Percentiles rank a stretch among this genome's conserved stretches.
Evolutionary conservation across 192 early-diverging fungal species (phyloP).

Genomic region (Phycomyces nitens): DNA sequence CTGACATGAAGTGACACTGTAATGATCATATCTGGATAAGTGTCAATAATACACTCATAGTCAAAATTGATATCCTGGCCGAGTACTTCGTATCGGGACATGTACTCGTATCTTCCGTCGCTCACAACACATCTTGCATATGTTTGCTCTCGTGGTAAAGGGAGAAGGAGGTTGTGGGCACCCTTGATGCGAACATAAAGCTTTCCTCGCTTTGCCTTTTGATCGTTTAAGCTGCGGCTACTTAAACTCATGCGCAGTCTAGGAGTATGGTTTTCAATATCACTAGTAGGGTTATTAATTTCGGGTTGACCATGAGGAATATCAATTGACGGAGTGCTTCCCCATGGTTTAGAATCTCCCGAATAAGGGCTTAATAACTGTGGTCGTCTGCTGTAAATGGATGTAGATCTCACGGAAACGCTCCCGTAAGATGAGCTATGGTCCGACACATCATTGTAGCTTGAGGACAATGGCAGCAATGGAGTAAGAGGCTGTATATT

Average conservation of each 20-base stretch:
- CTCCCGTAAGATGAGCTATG: not conserved
- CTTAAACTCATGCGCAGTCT: not conserved
- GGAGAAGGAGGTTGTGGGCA: slow-evolving; percentile 26
- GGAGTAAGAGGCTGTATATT: not conserved
- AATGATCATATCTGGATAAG: slow-evolving; percentile 24
- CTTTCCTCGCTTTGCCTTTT: slow-evolving; percentile 19
- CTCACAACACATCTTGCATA: slow-evolving; percentile 30
- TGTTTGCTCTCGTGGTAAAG: slow-evolving; percentile 30
- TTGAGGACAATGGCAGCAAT: not conserved
- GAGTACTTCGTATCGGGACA: slow-evolving; percentile 23
- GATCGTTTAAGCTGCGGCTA: not conserved
- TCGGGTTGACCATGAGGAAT: too few relatives aligned
- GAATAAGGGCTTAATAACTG: too few relatives aligned
- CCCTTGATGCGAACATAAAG: slow-evolving; percentile 29
- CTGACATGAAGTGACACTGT: slow-evolving; percentile 28
- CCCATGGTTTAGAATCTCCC: too few relatives aligned
- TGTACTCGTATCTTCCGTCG: slow-evolving; percentile 30
- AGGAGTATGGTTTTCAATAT: too few relatives aligned
- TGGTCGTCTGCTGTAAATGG: not conserved
- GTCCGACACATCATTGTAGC: not conserved
- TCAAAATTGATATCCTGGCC: slow-evolving; percentile 24
- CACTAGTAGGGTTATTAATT: too few relatives aligned
- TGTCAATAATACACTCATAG: slow-evolving; percentile 33
- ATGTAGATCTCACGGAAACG: slow-evolving; percentile 7
- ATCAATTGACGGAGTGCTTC: too few relatives aligned